Evolutionary conservation across 108 stramenopile species (phyloP).

Genomic region (Pseudonitzschia multiseries): DNA sequence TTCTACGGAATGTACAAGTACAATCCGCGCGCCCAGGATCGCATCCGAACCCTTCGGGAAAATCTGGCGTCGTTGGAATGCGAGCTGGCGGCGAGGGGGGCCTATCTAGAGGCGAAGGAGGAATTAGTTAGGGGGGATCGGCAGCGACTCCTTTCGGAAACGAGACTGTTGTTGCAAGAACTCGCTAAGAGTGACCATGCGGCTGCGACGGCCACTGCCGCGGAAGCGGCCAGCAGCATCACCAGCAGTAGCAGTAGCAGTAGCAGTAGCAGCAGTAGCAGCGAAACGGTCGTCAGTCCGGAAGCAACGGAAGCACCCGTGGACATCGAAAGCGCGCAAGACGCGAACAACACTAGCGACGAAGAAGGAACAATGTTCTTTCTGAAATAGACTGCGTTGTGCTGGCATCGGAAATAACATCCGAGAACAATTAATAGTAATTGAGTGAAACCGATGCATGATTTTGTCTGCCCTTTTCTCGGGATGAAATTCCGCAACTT

Average conservation of each 20-base stretch:
- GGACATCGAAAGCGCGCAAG: too few relatives aligned
- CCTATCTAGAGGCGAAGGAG: slow-evolving; percentile 87
- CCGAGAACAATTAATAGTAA: not conserved
- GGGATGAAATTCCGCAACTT: not conserved
- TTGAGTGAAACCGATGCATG: not conserved
- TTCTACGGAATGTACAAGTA: slow-evolving; percentile 97
- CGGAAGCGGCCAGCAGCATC: slow-evolving; percentile 5
- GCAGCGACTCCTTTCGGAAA: slow-evolving; percentile 86
- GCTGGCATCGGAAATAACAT: not conserved
- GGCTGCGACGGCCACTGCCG: not conserved
- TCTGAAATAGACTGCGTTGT: not conserved
- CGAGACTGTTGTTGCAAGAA: slow-evolving; percentile 82
- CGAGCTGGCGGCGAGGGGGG: slow-evolving; percentile 93
- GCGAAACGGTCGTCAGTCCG: not conserved
- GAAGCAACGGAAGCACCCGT: not conserved
- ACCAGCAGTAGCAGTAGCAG: not conserved
- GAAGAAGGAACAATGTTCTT: not conserved
- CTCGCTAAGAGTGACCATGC: slow-evolving; percentile 40
- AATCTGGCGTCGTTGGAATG: slow-evolving; percentile 90
- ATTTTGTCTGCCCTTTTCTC: not conserved
- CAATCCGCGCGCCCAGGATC: slow-evolving; percentile 76
- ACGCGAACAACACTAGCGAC: not conserved
- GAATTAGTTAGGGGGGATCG: slow-evolving; percentile 90
- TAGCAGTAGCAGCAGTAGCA: not conserved
- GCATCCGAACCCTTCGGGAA: slow-evolving; percentile 77